Evolutionary conservation across 495 filamentous ascomycete species (phyloP).

Genomic region (Pyrenula massariospora): DNA sequence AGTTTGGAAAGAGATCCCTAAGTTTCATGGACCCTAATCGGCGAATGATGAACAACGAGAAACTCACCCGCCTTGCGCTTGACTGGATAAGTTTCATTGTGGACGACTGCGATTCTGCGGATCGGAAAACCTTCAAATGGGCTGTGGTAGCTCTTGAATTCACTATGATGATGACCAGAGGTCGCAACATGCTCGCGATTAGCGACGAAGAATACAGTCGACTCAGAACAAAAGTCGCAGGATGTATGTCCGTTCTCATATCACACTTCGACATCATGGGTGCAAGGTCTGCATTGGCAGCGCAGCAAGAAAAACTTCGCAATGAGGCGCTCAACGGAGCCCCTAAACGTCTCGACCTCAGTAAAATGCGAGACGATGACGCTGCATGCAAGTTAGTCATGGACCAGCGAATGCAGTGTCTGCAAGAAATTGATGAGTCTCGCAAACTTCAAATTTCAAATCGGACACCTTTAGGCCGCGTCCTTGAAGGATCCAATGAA

Average conservation of each 20-base stretch:
- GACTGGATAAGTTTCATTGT: conserved; percentile 98
- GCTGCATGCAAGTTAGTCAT: conserved; percentile 65
- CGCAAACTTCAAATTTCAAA: conserved; percentile 76
- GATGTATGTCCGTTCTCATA: conserved; percentile 95
- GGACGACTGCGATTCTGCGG: conserved; percentile 91
- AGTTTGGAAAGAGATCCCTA: conserved; percentile 90
- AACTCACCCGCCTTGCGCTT: conserved; percentile 80
- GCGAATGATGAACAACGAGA: conserved; percentile 90
- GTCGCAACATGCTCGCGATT: conserved; percentile 78
- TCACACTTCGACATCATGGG: conserved; percentile 99
- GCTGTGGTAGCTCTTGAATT: conserved; percentile 91
- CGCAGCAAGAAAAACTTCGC: conserved; percentile 78
- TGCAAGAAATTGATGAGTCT: conserved; percentile 63
- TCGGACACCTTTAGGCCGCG: conserved; percentile 75
- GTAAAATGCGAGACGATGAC: conserved; percentile 69
- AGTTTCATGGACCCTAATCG: conserved; percentile 89
- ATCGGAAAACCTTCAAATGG: conserved; percentile 94
- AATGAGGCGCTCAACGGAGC: conserved; percentile 64
- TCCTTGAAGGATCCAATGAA: conserved; percentile 88
- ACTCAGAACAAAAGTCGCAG: conserved; percentile 78
- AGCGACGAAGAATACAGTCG: conserved; percentile 74
- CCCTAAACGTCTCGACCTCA: conserved; percentile 61
- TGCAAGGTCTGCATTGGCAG: conserved; percentile 80
- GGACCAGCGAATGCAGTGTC: conserved; percentile 56
- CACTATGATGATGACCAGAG: conserved; percentile 90